Base-by-base conservation (phyloP, 2,329 filamentous ascomycete genomes). In the Westerdykella ornata region DNA sequence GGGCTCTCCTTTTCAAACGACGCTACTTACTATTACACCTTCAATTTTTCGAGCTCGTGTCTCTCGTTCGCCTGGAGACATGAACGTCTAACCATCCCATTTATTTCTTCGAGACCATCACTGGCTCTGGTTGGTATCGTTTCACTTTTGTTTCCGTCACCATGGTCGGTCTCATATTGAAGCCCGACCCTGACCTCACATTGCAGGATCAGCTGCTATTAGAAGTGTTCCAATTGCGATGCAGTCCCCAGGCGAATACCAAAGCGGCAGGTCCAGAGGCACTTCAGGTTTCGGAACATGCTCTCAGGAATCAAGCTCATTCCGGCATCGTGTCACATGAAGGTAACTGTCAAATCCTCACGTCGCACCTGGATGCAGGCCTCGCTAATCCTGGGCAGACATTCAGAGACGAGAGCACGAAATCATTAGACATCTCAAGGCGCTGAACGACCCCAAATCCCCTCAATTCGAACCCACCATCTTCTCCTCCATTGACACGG, bases 401-500 rank as follows among this genome's bases (percentile, higher is more conserved):
- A 45, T 52, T 13, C 53, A 57, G 39, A 57, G 63, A 22, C 50
- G 51, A 17, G 51, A 57, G 35, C 53, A 60, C 40, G 56, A 60
- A 42, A 64, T 68, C 9, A 66, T 76, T 38, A 55, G 67, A 13
- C 63, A 63, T n/a, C 56, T 78, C 37, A 65, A 71, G 46, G 66
- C 66, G 18, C 57, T 75, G 36, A 79, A 78, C 52, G 63, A 77
- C 49, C 68, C 71, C 9, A 62, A 62, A 2, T 62, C 68, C 43
- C 47, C 65, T n/a, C 53, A 62, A 13, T 80, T 80, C 51, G 68
- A 76, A 45, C 73, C 74, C n/a, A 77, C 75, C 12, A 66, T 80
- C 20, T 76, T 78, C 49, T 67, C 71, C 33, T 65, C 67, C 15
- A 72, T 71, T 66, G 77, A 80, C 50, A 63, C 69, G 20, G 65